A percentile compares a stretch with the other conserved stretches of the same genome.
phyloP scores from a whole-genome alignment of 1,284 basidiomycete genomes.

The Macrocystidia cucumis region DNA sequence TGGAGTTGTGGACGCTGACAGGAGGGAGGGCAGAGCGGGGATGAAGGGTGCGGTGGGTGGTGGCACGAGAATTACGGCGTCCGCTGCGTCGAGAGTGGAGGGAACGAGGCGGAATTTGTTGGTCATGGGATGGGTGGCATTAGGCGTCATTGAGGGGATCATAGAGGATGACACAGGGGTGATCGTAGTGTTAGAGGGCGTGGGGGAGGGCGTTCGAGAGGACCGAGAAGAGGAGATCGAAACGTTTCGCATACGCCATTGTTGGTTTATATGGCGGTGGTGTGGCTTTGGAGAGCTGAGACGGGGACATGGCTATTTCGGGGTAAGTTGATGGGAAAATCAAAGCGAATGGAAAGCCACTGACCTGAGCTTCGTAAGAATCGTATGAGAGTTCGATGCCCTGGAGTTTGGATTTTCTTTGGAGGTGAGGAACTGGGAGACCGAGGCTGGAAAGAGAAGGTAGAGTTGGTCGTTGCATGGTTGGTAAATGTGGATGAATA shows the following conservation, averaged over 20 bases:
- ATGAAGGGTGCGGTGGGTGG: slow-evolving; percentile 16
- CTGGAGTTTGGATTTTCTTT: slow-evolving; percentile 17
- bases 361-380: slow-evolving; percentile 22
- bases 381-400: slow-evolving; percentile 19
- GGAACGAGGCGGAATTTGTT: slow-evolving; percentile 35
- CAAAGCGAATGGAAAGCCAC: slow-evolving; percentile 6
- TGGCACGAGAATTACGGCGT: slow-evolving; percentile 45
- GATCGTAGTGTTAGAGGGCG: slow-evolving; percentile 9
- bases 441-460: slow-evolving; percentile 49
- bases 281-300: slow-evolving; percentile 11
- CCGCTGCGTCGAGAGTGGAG: slow-evolving; percentile 39
- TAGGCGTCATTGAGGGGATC: slow-evolving; percentile 6
- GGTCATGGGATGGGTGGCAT: slow-evolving; percentile 1
- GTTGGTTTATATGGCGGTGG: no score
- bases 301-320: slow-evolving; percentile 12
- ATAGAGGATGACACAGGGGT: slow-evolving; percentile 8
- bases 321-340: slow-evolving; percentile 1
- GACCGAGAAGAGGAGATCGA: slow-evolving; percentile 24
- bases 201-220: slow-evolving; percentile 22
- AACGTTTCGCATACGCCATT: slow-evolving; percentile 17
- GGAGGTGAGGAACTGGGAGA: slow-evolving; percentile 26
- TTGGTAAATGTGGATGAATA: no score
- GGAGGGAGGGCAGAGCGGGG: slow-evolving; percentile 1
- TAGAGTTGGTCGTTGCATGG: no score
- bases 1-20: slow-evolving; percentile 6